Evolutionary conservation across 1,139 yeast species (phyloP).

Genomic region (Blastobotrys serpentis): DNA sequence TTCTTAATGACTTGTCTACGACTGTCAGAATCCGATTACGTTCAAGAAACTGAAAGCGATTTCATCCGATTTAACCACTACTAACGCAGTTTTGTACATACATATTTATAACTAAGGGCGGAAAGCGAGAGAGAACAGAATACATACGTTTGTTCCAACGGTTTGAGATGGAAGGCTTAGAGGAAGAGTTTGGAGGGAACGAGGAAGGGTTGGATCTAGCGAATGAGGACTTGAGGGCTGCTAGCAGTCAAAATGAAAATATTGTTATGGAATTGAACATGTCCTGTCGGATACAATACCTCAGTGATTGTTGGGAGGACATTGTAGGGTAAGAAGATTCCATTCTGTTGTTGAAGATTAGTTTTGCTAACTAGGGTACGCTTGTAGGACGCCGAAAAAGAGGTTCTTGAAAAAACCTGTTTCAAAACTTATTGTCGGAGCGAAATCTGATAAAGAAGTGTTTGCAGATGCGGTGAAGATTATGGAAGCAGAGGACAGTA

Average conservation of each 20-base stretch:
- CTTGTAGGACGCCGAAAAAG: conserved; percentile 55
- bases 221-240: conserved; percentile 39
- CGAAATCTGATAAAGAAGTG: conserved; percentile 61
- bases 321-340: conserved; percentile 47
- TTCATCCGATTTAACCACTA: neutral
- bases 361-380: neutral
- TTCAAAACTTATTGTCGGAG: conserved; percentile 64
- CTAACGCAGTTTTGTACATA: no score
- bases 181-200: neutral
- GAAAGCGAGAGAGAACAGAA: no score
- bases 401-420: conserved; percentile 62
- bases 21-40: neutral
- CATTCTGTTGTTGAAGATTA: neutral
- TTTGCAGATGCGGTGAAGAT: conserved; percentile 68
- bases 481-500: conserved; percentile 71
- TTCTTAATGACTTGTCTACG: neutral
- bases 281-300: conserved; percentile 71
- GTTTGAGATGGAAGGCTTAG: neutral
- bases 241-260: conserved; percentile 71
- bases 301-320: conserved; percentile 74
- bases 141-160: no score
- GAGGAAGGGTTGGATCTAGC: conserved; percentile 21
- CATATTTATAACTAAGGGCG: no score
- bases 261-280: conserved; percentile 82
- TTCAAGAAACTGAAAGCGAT: neutral